Evolutionary conservation across 192 early-diverging fungal species (phyloP), one percentile per base, ranked within the genome.

Genomic region (Allomyces arbusculus): DNA sequence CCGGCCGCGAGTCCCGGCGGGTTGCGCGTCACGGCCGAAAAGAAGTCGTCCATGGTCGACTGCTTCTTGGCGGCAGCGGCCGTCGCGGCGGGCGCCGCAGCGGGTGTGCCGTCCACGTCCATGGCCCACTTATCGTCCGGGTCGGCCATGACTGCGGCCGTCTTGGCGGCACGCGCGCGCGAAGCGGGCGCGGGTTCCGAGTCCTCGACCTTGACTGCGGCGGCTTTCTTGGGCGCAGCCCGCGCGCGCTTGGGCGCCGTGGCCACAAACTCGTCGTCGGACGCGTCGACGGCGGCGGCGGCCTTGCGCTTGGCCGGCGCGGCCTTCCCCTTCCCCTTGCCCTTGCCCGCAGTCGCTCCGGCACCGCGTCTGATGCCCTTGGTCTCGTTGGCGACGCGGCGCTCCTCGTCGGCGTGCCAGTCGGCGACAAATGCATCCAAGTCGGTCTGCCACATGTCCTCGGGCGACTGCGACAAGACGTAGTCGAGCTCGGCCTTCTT

Each of bases 371-470:
- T 40, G 33, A 7, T 40, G 10, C 65, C 70, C 19, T 77, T 71
- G 9, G 23, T 24, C 28, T 67, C 68, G 70, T 71, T 61, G 61
- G 68, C 58, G 28, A 14, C 71, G 62, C 74, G 74, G 24, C 77
- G 67, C 10, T 55, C 67, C 6, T 80, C 64, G 69, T 73, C 71
- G 55, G 77, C 82, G 62, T 94, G 75, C 92, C 92, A 99, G 68
- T 83, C 75, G n/a, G 69, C 78, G 50, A 90, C 68, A 62, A 96
- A 88, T n/a, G 71, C 77, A n/a, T 91, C 85, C 63, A 99, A 70
- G 70, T 99, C 95, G 26, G 76, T 68, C 19, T 79, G 75, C 95
- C 95, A 99, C 61, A 96, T 75, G 65, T 88, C 82, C 28, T 79
- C 73, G 1, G 91, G 82, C 12, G 87, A 75, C 64, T 81, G 83